Evolutionary conservation across 331 rosid species (phyloP).

Genomic region (Stylosanthes scabra): DNA sequence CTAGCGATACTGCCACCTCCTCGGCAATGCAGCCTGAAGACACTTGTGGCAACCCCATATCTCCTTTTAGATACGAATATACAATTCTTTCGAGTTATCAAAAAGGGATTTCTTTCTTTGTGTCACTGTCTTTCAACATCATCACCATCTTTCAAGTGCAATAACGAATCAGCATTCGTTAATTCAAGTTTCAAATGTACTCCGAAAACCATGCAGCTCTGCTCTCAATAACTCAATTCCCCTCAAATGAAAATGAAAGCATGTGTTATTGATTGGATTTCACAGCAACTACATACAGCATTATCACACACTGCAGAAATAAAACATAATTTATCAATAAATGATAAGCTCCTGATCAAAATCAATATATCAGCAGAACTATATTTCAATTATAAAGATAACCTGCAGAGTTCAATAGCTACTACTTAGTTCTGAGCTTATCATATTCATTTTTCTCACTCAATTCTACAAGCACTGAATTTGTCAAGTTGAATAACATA

Average conservation of each 20-base stretch:
- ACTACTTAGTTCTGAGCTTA: not conserved
- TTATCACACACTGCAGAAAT: slow-evolving; percentile 44
- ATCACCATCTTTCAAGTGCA: slow-evolving; percentile 21
- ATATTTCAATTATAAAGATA: not conserved
- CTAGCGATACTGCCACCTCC: slow-evolving; percentile 61
- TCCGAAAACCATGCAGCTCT: slow-evolving; percentile 23
- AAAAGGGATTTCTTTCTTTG: slow-evolving; percentile 20
- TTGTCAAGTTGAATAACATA: slow-evolving; percentile 30
- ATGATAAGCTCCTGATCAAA: slow-evolving; percentile 28
- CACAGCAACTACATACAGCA: slow-evolving; percentile 19
- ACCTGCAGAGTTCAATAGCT: slow-evolving; percentile 18
- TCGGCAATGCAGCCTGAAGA: slow-evolving; percentile 60
- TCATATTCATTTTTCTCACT: slow-evolving; percentile 14
- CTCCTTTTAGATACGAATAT: slow-evolving; percentile 5
- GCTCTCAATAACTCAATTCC: slow-evolving; percentile 19
- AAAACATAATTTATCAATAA: slow-evolving; percentile 26
- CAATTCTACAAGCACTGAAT: slow-evolving; percentile 10
- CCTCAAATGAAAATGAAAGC: slow-evolving; percentile 23
- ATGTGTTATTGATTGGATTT: slow-evolving; percentile 25
- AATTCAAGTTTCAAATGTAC: slow-evolving; percentile 32
- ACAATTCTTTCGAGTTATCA: slow-evolving; percentile 35
- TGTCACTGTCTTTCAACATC: slow-evolving; percentile 3
- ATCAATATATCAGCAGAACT: not conserved
- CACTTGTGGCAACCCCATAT: slow-evolving; percentile 78
- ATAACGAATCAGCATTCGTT: slow-evolving; percentile 28